Percentiles rank a stretch among this genome's conserved stretches.
These are phyloP conservation scores for Schizopora paradoxa DNA, from an alignment of 1,284 basidiomycete genomes.

Conservation along the genomic window DNA sequence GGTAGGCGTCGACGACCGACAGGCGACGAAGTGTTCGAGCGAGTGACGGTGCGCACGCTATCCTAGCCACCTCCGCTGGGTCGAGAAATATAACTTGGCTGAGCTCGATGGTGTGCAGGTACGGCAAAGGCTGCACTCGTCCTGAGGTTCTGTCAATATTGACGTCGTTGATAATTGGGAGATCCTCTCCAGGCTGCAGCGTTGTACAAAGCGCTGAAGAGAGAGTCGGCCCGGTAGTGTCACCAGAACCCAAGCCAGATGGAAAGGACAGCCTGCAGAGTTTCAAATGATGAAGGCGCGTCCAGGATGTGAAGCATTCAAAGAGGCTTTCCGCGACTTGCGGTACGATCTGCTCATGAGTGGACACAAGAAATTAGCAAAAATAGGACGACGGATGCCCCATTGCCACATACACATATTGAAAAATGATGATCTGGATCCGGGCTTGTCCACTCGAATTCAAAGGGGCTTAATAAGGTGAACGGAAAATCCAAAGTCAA, in stretches of 20 bases:
- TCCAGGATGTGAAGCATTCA: conserved; percentile 38
- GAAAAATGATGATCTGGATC: conserved; percentile 58
- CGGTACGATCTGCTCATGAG: conserved; percentile 40
- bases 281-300: conserved; percentile 39
- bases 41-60: conserved; percentile 30
- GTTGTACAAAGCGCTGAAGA: conserved; percentile 32
- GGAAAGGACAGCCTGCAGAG: conserved; percentile 42
- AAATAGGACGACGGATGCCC: not conserved
- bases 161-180: not conserved
- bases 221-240: too few relatives aligned
- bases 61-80: conserved; percentile 33
- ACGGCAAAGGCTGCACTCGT: conserved; percentile 27
- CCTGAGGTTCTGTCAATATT: not conserved
- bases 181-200: too few relatives aligned
- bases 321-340: conserved; percentile 38
- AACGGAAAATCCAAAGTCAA: too few relatives aligned
- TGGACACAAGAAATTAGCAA: conserved; percentile 4
- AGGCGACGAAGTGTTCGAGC: conserved; percentile 30
- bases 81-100: conserved; percentile 45
- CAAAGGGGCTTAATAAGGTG: conserved; percentile 45
- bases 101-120: conserved; percentile 38
- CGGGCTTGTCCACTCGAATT: conserved; percentile 51
- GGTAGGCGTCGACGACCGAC: conserved; percentile 48
- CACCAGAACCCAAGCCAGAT: not conserved
- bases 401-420: conserved; percentile 41